Evolutionary conservation across 225 moss, liverwort and hornwort genomes (phyloP).

Genomic region (Sphagnum contortum): DNA sequence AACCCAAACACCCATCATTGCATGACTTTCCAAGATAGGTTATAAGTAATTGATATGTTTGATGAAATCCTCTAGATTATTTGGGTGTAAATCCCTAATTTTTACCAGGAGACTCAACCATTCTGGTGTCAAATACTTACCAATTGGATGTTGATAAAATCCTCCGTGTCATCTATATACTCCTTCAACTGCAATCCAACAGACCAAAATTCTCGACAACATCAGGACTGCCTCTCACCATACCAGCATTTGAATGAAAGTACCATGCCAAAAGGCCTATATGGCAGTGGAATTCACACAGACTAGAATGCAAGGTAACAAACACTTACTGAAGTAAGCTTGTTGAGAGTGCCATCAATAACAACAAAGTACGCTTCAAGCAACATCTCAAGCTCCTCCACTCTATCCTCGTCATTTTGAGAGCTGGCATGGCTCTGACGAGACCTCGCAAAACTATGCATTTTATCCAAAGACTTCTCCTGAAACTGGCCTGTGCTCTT

Average conservation of each 20-base stretch:
- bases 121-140: slow-evolving; percentile 14
- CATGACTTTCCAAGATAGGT: not conserved
- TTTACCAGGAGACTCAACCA: not conserved
- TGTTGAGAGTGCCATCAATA: slow-evolving; percentile 95
- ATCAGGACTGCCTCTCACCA: not conserved
- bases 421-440: slow-evolving; percentile 57
- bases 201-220: not conserved
- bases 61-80: too few species aligned
- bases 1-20: too few species aligned
- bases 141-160: slow-evolving; percentile 97
- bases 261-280: not conserved
- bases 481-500: slow-evolving; percentile 18
- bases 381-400: slow-evolving; percentile 96
- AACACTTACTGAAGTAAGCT: slow-evolving; percentile 56
- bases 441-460: slow-evolving; percentile 50
- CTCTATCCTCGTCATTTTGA: slow-evolving; percentile 49
- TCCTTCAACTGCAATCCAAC: slow-evolving; percentile 63
- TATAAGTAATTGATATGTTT: too few species aligned
- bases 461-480: slow-evolving; percentile 57
- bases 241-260: not conserved
- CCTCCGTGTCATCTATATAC: slow-evolving; percentile 95
- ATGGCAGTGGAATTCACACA: too few species aligned
- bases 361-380: slow-evolving; percentile 96
- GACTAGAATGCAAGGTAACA: too few species aligned
- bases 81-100: not conserved